Evolutionary conservation across 140 eudicot genomes (phyloP).

Genomic region (Erigeron philadelphicus): DNA sequence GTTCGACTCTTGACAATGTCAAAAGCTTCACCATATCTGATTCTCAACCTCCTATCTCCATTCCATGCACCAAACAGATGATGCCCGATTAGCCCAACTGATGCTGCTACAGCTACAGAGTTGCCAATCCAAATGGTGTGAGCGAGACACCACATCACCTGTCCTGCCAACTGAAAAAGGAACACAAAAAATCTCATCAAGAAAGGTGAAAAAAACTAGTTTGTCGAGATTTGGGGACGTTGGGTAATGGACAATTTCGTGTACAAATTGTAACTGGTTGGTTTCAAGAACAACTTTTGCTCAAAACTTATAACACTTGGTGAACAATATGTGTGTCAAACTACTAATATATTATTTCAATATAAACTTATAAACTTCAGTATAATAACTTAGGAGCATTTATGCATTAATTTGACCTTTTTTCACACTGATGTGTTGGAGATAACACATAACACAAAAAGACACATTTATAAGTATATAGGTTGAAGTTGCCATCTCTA

Average conservation of each 20-base stretch:
- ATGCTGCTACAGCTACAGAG: conserved; percentile 91
- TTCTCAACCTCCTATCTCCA: conserved; percentile 76
- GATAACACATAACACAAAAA: background rate
- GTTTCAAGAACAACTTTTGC: too few species aligned
- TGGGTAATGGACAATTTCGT: background rate
- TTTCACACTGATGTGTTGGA: background rate
- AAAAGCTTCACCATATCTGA: conserved; percentile 74
- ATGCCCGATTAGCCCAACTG: conserved; percentile 81
- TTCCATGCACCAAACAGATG: conserved; percentile 97
- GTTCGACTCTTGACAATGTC: conserved; percentile 76
- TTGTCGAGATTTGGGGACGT: background rate
- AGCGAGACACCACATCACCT: conserved; percentile 95
- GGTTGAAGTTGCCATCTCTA: background rate
- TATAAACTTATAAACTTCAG: too few species aligned
- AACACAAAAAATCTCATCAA: background rate
- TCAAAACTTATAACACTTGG: too few species aligned
- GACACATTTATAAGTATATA: background rate
- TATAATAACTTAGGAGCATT: background rate
- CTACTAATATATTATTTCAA: too few species aligned
- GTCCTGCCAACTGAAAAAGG: conserved; percentile 74
- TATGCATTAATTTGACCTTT: background rate
- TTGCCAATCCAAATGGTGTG: conserved; percentile 97
- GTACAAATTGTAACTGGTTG: too few species aligned
- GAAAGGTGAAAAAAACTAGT: background rate
- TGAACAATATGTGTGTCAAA: too few species aligned